These are phyloP conservation scores for Aspergillus bertholletiae DNA, from an alignment of 495 filamentous ascomycete species.

Conservation along the genomic window DNA sequence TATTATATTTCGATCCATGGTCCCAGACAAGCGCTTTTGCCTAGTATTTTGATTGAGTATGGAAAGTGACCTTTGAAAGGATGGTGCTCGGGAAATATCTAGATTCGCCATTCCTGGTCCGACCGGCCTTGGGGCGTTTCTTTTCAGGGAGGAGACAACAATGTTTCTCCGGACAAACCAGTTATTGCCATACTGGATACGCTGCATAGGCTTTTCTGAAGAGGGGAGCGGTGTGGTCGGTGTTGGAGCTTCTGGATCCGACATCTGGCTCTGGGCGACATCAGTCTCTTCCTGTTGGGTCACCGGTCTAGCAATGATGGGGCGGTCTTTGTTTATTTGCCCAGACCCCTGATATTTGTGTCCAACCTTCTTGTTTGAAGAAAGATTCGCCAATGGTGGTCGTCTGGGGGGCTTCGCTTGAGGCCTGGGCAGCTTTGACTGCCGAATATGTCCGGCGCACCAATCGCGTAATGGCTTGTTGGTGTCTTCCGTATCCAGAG, in stretches of 20 bases:
- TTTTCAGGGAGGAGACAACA: conserved; percentile 31
- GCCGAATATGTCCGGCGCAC: conserved; percentile 66
- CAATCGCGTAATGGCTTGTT: conserved; percentile 66
- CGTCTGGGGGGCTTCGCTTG: conserved; percentile 18
- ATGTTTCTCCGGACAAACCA: conserved; percentile 37
- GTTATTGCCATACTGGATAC: conserved; percentile 24
- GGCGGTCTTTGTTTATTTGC: conserved; percentile 2
- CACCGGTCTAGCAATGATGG: not conserved
- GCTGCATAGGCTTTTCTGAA: conserved; percentile 2
- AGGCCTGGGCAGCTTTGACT: conserved; percentile 29
- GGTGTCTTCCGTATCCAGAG: conserved; percentile 71
- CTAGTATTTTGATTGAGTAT: conserved; percentile 25
- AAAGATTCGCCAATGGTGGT: conserved; percentile 18
- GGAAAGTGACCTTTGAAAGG: conserved; percentile 28
- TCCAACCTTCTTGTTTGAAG: conserved; percentile 13
- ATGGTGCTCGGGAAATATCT: conserved; percentile 9
- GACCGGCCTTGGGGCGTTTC: conserved; percentile 35
- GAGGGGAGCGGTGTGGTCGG: not conserved
- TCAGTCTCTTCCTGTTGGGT: not conserved
- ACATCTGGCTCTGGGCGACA: not conserved
- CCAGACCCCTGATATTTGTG: conserved; percentile 4
- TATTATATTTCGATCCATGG: conserved; percentile 22
- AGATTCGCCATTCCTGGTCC: conserved; percentile 32
- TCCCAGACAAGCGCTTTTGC: conserved; percentile 11
- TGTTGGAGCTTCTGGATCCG: conserved; percentile 1